These are phyloP conservation scores for Salvia splendens DNA, from an alignment of 257 asterid genomes.

Conservation along the genomic window DNA sequence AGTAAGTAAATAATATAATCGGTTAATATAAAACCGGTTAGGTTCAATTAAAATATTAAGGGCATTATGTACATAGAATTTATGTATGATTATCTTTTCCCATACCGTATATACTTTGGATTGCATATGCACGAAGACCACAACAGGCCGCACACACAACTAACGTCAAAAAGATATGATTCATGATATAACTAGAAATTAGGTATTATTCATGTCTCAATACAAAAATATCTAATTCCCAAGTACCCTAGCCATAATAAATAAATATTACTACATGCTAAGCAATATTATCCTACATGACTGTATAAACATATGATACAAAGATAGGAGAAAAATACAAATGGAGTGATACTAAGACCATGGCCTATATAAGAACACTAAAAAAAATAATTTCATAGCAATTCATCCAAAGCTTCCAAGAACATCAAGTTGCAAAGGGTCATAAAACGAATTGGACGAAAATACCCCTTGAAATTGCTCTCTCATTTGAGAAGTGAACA, in stretches of 20 bases:
- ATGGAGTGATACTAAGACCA: too few species aligned
- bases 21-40: too few species aligned
- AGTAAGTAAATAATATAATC: too few species aligned
- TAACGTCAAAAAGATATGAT: too few species aligned
- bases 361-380: background rate
- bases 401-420: constrained; percentile 60
- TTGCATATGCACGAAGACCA: too few species aligned
- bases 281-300: background rate
- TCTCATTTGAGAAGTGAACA: constrained; percentile 40
- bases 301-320: constrained; percentile 4
- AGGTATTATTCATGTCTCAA: background rate
- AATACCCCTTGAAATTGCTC: constrained; percentile 42
- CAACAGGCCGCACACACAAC: too few species aligned
- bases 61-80: too few species aligned
- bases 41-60: too few species aligned
- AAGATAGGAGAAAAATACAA: background rate
- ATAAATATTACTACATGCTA: background rate
- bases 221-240: constrained; percentile 19
- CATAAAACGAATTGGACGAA: constrained; percentile 35
- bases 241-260: background rate
- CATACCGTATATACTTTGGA: too few species aligned
- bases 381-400: constrained; percentile 26
- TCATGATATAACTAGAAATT: background rate
- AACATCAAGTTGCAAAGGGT: constrained; percentile 49
- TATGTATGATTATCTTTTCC: too few species aligned